Percentiles rank a stretch among this genome's conserved stretches.
phyloP scores from a whole-genome alignment of 1,139 yeast species.

The Magnusiomyces paraingens region DNA sequence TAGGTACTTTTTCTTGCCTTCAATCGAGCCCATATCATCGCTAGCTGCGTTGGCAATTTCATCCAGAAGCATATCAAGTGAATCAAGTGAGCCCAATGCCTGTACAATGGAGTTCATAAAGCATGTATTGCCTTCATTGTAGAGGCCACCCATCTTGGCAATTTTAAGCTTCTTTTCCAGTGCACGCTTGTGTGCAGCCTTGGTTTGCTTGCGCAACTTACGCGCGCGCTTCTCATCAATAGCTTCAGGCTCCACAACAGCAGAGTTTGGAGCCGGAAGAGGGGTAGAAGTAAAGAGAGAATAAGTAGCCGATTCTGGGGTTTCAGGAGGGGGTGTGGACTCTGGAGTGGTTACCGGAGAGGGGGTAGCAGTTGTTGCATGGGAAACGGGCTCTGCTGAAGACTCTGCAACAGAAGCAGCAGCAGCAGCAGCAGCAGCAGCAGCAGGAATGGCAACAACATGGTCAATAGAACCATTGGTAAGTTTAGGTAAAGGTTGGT shows the following conservation, averaged over 20 bases:
- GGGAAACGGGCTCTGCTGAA: neutral
- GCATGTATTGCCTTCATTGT: constrained; percentile 89
- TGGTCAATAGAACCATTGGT: neutral
- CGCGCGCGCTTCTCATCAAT: neutral
- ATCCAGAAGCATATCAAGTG: constrained; percentile 52
- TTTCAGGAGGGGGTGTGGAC: neutral
- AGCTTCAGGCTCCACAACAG: neutral
- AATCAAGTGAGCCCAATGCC: constrained; percentile 68
- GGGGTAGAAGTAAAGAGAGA: neutral
- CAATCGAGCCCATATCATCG: neutral
- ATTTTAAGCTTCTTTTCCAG: constrained; percentile 10
- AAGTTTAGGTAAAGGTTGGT: neutral
- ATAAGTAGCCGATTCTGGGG: neutral
- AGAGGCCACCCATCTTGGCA: constrained; percentile 62
- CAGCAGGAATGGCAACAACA: neutral
- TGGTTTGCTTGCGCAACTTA: constrained; percentile 5
- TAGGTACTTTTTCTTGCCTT: too few species aligned
- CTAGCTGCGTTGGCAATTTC: constrained; percentile 24
- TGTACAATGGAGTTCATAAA: constrained; percentile 90
- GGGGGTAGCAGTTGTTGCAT: neutral
- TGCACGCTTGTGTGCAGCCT: constrained; percentile 47
- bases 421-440: neutral
- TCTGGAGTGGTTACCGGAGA: neutral
- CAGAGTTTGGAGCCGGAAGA: neutral
- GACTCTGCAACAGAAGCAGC: neutral